A percentile compares a stretch with the other conserved stretches of the same genome.
Conservation (phyloP, 2,329 filamentous ascomycete species). For the Botryotinia globosa region DNA sequence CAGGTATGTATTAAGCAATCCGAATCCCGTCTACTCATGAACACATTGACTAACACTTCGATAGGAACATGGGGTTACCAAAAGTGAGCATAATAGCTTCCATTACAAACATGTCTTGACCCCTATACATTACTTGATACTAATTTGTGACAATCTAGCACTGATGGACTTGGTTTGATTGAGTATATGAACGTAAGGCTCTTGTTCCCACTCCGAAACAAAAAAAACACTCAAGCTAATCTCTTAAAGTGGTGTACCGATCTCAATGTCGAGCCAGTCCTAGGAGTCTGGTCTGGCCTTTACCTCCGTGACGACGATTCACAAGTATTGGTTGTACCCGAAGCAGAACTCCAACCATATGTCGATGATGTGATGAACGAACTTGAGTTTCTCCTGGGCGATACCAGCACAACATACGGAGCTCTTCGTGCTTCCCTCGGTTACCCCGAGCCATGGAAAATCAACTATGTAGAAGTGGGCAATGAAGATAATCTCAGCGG, state of each 20-base stretch:
- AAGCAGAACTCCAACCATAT: constrained; percentile 45
- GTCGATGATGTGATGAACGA: constrained; percentile 50
- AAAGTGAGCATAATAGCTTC: neutral
- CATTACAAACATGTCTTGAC: neutral
- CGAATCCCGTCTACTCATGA: neutral
- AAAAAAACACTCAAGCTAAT: neutral
- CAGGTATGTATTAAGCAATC: constrained; percentile 43
- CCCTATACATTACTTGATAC: constrained; percentile 16
- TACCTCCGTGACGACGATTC: constrained; percentile 35
- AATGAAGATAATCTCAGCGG: constrained; percentile 52
- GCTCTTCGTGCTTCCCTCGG: constrained; percentile 49
- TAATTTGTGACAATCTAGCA: constrained; percentile 32
- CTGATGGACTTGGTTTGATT: constrained; percentile 50
- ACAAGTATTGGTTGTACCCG: constrained; percentile 36
- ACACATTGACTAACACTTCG: neutral
- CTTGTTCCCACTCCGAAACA: neutral
- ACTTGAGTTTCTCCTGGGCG: constrained; percentile 51
- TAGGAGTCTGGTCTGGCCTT: constrained; percentile 49
- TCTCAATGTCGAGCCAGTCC: constrained; percentile 45
- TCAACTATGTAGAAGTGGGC: constrained; percentile 50
- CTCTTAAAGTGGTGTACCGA: constrained; percentile 46
- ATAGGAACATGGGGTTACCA: constrained; percentile 24
- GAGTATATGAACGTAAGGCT: constrained; percentile 45
- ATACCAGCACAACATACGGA: constrained; percentile 45
- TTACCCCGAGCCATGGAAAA: constrained; percentile 48